A percentile compares a stretch with the other conserved stretches of the same genome.
phyloP scores from a whole-genome alignment of 1,139 yeast species.

The Suhomyces anneliseae region DNA sequence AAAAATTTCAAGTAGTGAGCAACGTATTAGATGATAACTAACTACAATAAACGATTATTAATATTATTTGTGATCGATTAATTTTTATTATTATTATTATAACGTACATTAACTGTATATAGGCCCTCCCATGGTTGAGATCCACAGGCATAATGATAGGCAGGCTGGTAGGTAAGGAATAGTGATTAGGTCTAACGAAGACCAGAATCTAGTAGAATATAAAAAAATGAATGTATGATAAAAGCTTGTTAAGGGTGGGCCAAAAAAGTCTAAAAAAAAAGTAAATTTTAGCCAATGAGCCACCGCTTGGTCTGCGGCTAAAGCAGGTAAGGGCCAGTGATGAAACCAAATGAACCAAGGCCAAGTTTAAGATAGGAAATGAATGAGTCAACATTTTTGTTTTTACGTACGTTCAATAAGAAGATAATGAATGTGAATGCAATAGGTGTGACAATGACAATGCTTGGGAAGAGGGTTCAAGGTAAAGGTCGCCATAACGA shows the following conservation, averaged over 20 bases:
- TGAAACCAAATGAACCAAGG: background rate
- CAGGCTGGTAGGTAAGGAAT: too few species aligned
- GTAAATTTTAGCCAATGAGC: background rate
- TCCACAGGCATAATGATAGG: too few species aligned
- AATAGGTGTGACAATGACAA: background rate
- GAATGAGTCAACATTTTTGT: background rate
- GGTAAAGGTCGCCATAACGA: background rate
- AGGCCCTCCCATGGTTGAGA: slow-evolving; percentile 2
- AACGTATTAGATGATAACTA: background rate
- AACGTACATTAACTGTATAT: slow-evolving; percentile 2
- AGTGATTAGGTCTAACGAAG: too few species aligned
- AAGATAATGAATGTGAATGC: background rate
- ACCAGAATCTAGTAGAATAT: too few species aligned
- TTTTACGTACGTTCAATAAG: background rate
- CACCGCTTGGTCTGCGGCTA: background rate
- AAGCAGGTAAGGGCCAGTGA: background rate
- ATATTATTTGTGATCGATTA: too few species aligned
- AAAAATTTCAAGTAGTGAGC: slow-evolving; percentile 8
- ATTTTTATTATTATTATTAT: too few species aligned
- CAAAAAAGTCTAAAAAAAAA: background rate
- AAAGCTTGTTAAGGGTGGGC: background rate
- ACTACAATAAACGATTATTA: background rate
- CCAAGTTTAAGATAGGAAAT: background rate
- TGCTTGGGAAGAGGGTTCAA: background rate
- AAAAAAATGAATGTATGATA: too few species aligned